Conservation (phyloP, 345 rosid species). For the Mercurialis annua region DNA sequence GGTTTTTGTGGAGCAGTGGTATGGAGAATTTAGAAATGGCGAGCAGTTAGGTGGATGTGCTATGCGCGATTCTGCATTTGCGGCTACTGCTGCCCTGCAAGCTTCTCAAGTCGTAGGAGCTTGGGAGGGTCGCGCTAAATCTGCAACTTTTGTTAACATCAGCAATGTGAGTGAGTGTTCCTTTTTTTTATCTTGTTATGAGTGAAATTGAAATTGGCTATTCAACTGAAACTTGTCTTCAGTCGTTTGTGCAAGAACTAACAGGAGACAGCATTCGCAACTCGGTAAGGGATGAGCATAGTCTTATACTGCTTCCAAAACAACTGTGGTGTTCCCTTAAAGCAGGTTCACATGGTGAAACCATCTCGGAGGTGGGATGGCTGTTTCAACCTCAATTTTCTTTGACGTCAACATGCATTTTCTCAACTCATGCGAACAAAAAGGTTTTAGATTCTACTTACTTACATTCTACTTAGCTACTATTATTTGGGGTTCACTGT, state of each 20-base stretch:
- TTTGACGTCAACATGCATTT: conserved; percentile 56
- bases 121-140: conserved; percentile 53
- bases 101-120: conserved; percentile 53
- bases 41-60: conserved; percentile 90
- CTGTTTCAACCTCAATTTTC: conserved; percentile 47
- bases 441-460: conserved; percentile 33
- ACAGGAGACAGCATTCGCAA: conserved; percentile 35
- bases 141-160: conserved; percentile 42
- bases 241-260: conserved; percentile 39
- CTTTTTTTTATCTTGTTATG: background rate
- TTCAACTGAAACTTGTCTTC: conserved; percentile 6
- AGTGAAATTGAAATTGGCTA: background rate
- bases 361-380: conserved; percentile 70
- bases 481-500: no score
- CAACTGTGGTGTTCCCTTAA: conserved; percentile 67
- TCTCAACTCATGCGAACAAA: conserved; percentile 49
- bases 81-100: conserved; percentile 56
- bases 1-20: conserved; percentile 79
- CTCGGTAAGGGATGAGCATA: conserved; percentile 48
- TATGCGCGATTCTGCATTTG: conserved; percentile 73
- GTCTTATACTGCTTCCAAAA: conserved; percentile 67
- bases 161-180: conserved; percentile 32
- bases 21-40: conserved; percentile 85
- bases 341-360: conserved; percentile 40
- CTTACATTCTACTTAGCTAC: background rate